These are phyloP conservation scores for Misopates orontium DNA, from an alignment of 257 asterid genomes.

Conservation along the genomic window DNA sequence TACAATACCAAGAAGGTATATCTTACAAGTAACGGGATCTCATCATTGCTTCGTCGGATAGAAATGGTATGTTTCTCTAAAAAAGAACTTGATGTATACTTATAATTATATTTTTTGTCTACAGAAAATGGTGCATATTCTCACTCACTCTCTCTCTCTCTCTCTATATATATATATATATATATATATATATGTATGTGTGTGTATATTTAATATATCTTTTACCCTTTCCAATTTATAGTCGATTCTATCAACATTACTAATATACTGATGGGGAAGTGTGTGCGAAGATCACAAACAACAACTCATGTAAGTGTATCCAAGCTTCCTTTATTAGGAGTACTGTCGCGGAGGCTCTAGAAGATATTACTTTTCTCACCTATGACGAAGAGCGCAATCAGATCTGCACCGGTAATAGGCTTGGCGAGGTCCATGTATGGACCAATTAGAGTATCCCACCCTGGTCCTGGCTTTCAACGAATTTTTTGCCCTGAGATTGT, in stretches of 20 bases:
- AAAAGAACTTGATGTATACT: too few relatives aligned
- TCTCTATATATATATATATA: too few relatives aligned
- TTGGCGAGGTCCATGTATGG: conserved; percentile 93
- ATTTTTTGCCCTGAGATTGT: too few relatives aligned
- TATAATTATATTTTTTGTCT: too few relatives aligned
- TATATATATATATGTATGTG: too few relatives aligned
- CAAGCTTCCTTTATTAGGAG: conserved; percentile 58
- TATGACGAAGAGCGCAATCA: too few relatives aligned
- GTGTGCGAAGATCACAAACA: conserved; percentile 93
- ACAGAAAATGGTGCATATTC: too few relatives aligned
- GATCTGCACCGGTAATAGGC: conserved; percentile 88
- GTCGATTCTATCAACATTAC: conserved; percentile 96
- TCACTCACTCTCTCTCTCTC: too few relatives aligned
- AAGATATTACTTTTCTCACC: conserved; percentile 93
- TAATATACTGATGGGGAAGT: conserved; percentile 93
- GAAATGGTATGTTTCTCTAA: conserved; percentile 43
- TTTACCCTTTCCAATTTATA: conserved; percentile 28
- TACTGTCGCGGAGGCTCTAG: conserved; percentile 89
- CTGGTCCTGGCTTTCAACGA: too few relatives aligned
- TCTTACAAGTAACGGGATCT: conserved; percentile 78
- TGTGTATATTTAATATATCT: too few relatives aligned
- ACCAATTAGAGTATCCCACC: conserved; percentile 75
- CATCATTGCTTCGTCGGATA: conserved; percentile 65
- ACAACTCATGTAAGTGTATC: conserved; percentile 51
- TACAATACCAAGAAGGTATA: conserved; percentile 81